phyloP scores from a whole-genome alignment of 208 protist genomes.

The Trypanosoma melophagium region DNA sequence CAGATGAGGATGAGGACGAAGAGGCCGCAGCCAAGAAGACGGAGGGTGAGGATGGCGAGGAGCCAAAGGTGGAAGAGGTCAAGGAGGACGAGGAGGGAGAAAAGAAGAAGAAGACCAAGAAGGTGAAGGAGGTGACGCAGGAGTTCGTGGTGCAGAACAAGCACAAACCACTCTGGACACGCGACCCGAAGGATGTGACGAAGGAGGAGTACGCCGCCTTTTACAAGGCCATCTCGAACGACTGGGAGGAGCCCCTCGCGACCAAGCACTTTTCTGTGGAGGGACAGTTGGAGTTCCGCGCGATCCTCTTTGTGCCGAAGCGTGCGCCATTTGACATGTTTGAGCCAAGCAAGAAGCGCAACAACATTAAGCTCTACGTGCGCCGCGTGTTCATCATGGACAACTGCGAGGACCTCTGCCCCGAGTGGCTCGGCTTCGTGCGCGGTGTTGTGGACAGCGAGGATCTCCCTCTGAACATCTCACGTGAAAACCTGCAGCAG shows the following conservation, averaged over 20 bases:
- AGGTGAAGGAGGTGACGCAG: conserved; percentile 68
- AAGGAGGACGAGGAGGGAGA: conserved; percentile 87
- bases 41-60: conserved; percentile 69
- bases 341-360: conserved; percentile 96
- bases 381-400: conserved; percentile 99
- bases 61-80: conserved; percentile 87
- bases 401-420: conserved; percentile 96
- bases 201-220: conserved; percentile 99
- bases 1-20: conserved; percentile 92
- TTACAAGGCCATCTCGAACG: conserved; percentile 97
- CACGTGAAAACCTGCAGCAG: conserved; percentile 98
- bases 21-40: conserved; percentile 56
- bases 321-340: conserved; percentile 98
- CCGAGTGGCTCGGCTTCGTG: conserved; percentile 96
- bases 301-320: conserved; percentile 96
- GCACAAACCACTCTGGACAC: conserved; percentile 98
- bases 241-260: conserved; percentile 97
- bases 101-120: conserved; percentile 85
- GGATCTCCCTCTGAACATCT: conserved; percentile 99
- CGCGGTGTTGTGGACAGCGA: conserved; percentile 98
- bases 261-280: conserved; percentile 98
- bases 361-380: conserved; percentile 98
- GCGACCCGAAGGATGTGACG: conserved; percentile 94
- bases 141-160: conserved; percentile 98
- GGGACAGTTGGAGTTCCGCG: conserved; percentile 96